Evolutionary conservation across 1,284 basidiomycete genomes (phyloP).

Genomic region (Ceratobasidium sp.): DNA sequence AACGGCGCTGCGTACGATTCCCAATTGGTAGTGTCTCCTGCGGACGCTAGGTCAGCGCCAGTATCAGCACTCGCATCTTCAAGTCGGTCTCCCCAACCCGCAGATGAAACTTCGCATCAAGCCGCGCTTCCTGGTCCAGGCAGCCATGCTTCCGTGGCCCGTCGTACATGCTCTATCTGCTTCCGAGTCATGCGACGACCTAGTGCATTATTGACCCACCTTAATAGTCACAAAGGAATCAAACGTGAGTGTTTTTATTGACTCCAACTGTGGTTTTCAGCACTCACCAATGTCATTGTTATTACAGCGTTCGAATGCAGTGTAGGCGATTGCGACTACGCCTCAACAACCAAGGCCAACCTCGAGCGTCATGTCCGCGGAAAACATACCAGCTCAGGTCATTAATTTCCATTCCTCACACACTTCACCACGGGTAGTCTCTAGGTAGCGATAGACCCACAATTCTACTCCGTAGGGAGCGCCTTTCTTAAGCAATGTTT

Average conservation of each 20-base stretch:
- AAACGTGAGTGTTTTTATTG: constrained; percentile 10
- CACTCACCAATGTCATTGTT: background rate
- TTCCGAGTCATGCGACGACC: constrained; percentile 23
- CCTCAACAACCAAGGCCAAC: constrained; percentile 26
- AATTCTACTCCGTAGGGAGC: too few relatives aligned
- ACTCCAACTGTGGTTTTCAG: too few relatives aligned
- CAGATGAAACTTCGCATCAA: background rate
- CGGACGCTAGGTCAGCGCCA: too few relatives aligned
- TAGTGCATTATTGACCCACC: constrained; percentile 27
- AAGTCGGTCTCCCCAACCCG: background rate
- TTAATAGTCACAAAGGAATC: constrained; percentile 6
- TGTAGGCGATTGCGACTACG: constrained; percentile 15
- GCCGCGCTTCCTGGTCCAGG: background rate
- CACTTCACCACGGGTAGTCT: too few relatives aligned
- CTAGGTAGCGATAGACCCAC: too few relatives aligned
- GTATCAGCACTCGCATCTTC: background rate
- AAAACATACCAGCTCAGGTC: too few relatives aligned
- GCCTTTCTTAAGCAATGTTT: too few relatives aligned
- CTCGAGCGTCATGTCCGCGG: constrained; percentile 13
- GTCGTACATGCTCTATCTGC: constrained; percentile 26
- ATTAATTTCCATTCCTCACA: too few relatives aligned
- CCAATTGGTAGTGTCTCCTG: too few relatives aligned
- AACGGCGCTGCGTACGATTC: too few relatives aligned
- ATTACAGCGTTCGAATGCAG: background rate
- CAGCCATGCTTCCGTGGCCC: background rate